Evolutionary conservation across 768 basidiomycete species (phyloP).

Genomic region (Phaeolepiota aurea): DNA sequence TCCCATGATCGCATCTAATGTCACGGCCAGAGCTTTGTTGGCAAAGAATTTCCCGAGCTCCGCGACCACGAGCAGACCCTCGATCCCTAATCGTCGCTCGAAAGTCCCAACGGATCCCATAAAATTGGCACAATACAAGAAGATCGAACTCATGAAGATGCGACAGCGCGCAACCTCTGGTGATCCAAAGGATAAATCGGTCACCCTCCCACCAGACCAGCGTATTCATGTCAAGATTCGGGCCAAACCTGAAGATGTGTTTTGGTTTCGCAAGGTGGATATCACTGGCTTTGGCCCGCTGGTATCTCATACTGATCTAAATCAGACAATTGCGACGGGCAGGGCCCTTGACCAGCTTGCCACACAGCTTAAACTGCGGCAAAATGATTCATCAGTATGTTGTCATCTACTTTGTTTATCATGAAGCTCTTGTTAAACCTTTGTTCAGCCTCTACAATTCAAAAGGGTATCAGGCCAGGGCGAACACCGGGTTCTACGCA

Average conservation of each 20-base stretch:
- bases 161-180: conserved; percentile 59
- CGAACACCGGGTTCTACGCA: conserved; percentile 26
- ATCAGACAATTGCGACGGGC: conserved; percentile 47
- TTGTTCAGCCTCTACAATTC: conserved; percentile 33
- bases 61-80: conserved; percentile 12
- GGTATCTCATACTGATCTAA: conserved; percentile 6
- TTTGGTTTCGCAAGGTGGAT: conserved; percentile 70
- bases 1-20: conserved; percentile 24
- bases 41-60: conserved; percentile 38
- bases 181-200: conserved; percentile 47
- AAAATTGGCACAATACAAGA: conserved; percentile 45
- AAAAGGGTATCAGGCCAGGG: conserved; percentile 16
- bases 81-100: conserved; percentile 12
- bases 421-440: background rate
- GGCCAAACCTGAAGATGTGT: conserved; percentile 28
- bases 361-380: conserved; percentile 20
- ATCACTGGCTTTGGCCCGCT: background rate
- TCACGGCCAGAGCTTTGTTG: conserved; percentile 43
- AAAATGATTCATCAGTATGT: conserved; percentile 8
- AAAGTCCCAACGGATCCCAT: conserved; percentile 40
- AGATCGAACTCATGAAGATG: conserved; percentile 66
- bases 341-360: conserved; percentile 52
- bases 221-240: conserved; percentile 50
- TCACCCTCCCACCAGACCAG: conserved; percentile 40
- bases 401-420: background rate